phyloP scores from a whole-genome alignment of 129 eudicot genomes.

The Silybum marianum region DNA sequence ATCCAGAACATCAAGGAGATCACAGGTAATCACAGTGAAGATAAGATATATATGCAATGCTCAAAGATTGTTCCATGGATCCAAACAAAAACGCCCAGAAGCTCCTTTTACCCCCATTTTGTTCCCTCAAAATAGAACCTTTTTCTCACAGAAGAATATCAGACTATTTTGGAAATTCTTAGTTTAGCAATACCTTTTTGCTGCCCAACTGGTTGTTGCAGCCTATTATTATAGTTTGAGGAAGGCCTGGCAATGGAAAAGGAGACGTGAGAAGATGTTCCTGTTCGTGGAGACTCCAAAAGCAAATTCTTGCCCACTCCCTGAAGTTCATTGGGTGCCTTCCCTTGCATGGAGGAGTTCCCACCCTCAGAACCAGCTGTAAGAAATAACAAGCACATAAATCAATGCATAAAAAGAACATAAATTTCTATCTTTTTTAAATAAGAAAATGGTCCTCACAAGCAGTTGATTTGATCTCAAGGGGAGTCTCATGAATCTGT shows the following conservation, averaged over 20 bases:
- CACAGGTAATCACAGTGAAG: constrained; percentile 78
- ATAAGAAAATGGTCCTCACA: constrained; percentile 43
- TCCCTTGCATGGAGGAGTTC: constrained; percentile 41
- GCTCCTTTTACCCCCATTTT: constrained; percentile 45
- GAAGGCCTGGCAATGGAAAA: constrained; percentile 29
- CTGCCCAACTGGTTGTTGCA: constrained; percentile 34
- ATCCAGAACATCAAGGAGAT: constrained; percentile 91
- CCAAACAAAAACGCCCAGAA: constrained; percentile 87
- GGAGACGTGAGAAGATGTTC: constrained; percentile 32
- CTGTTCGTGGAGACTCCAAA: constrained; percentile 40
- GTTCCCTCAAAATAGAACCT: background rate
- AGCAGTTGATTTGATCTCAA: constrained; percentile 44
- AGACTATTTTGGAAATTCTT: background rate
- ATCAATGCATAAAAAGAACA: background rate
- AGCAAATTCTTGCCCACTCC: constrained; percentile 54
- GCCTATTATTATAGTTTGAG: constrained; percentile 32
- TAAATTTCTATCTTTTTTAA: background rate
- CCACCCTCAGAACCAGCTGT: constrained; percentile 43
- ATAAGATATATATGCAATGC: constrained; percentile 87
- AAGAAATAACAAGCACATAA: background rate
- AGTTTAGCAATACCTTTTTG: constrained; percentile 32
- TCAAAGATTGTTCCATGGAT: constrained; percentile 88
- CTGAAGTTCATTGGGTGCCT: constrained; percentile 36
- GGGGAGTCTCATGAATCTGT: constrained; percentile 26
- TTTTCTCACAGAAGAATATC: background rate